These are phyloP conservation scores for Dactylonectria macrodidyma DNA, from an alignment of 2,329 filamentous ascomycete genomes.

Conservation along the genomic window DNA sequence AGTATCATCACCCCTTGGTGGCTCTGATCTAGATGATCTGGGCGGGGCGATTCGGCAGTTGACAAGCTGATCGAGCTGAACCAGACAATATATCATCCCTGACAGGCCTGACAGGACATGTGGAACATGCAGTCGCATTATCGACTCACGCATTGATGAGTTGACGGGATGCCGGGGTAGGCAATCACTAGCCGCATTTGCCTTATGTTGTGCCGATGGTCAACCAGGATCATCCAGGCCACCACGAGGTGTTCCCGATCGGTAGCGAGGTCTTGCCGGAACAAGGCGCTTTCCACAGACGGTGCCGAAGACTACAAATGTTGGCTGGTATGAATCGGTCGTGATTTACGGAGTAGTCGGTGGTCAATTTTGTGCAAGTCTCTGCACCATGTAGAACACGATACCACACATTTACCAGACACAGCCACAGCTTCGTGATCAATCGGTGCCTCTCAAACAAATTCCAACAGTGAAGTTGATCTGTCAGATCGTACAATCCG, in stretches of 20 bases:
- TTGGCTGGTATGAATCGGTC: not conserved
- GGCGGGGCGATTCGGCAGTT: conserved; percentile 13
- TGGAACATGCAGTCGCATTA: conserved; percentile 25
- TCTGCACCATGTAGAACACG: not conserved
- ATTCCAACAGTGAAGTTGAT: not conserved
- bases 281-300: not conserved
- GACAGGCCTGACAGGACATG: not conserved
- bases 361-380: not conserved
- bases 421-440: conserved; percentile 3
- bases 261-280: not conserved
- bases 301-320: not conserved
- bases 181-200: conserved; percentile 15
- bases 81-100: conserved; percentile 19
- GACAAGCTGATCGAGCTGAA: conserved; percentile 25
- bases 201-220: conserved; percentile 9
- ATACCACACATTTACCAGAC: not conserved
- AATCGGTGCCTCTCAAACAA: conserved; percentile 2
- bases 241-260: conserved; percentile 21
- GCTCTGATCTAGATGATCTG: not conserved
- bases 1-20: too few species aligned
- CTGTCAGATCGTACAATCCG: conserved; percentile 14
- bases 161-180: conserved; percentile 16
- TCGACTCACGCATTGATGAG: conserved; percentile 20
- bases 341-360: too few species aligned
- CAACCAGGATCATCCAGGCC: conserved; percentile 27